phyloP scores from a whole-genome alignment of 148 eudicot species.

The Selenicereus undatus region DNA sequence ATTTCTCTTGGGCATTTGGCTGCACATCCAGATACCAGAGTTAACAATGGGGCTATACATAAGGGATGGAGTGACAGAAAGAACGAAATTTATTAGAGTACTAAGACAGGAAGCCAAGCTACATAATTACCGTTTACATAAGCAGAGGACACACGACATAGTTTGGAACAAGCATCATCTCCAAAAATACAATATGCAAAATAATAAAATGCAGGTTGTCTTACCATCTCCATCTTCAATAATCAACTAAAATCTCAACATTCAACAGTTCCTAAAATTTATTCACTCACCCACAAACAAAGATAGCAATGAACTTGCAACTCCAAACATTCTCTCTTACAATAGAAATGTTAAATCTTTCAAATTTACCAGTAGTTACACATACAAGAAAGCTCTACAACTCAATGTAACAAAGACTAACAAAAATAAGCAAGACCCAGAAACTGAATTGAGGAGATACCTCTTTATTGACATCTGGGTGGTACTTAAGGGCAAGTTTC shows the following conservation, averaged over 20 bases:
- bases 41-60: conserved; percentile 1
- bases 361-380: not conserved
- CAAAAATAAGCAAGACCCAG: not conserved
- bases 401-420: not conserved
- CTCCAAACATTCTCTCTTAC: no score
- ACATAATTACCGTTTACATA: not conserved
- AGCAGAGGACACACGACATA: no score
- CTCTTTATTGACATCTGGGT: conserved; percentile 98
- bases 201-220: not conserved
- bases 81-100: not conserved
- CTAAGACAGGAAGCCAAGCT: not conserved
- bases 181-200: no score
- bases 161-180: no score
- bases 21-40: conserved; percentile 27
- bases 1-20: conserved; percentile 92
- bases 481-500: conserved; percentile 87
- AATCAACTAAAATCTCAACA: not conserved
- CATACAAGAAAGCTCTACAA: not conserved
- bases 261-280: no score
- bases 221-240: not conserved
- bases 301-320: not conserved
- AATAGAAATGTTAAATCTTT: no score
- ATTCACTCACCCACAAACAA: not conserved
- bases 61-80: not conserved
- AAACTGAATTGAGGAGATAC: conserved; percentile 22